Evolutionary conservation across 352 stramenopile species (phyloP).

Genomic region (Phytophthora sojae): DNA sequence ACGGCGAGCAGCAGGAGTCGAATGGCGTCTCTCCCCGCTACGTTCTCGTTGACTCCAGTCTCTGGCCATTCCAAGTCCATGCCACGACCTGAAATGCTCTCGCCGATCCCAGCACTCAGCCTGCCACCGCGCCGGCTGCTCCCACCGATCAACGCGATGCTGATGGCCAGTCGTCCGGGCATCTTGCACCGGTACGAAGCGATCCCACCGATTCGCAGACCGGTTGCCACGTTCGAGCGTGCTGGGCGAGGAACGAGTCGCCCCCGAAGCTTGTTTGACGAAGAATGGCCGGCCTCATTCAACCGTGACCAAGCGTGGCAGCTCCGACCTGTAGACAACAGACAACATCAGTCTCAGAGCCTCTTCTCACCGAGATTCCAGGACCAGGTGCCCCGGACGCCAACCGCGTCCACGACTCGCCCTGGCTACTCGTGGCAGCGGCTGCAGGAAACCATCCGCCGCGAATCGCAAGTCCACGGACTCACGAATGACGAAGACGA

Average conservation of each 20-base stretch:
- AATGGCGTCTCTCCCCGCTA: slow-evolving; percentile 11
- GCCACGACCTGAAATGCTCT: slow-evolving; percentile 27
- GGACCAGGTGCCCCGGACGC: slow-evolving; percentile 7
- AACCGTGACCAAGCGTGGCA: slow-evolving; percentile 3
- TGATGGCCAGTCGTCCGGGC: slow-evolving; percentile 34
- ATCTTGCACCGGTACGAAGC: slow-evolving; percentile 26
- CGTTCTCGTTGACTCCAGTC: slow-evolving; percentile 16
- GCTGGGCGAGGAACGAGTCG: not conserved
- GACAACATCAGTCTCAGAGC: not conserved
- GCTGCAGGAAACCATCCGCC: slow-evolving; percentile 76
- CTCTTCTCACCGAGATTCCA: not conserved
- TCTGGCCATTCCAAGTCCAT: slow-evolving; percentile 15
- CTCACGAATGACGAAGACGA: slow-evolving; percentile 57
- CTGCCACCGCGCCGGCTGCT: slow-evolving; percentile 40
- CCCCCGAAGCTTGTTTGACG: slow-evolving; percentile 6
- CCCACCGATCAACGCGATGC: slow-evolving; percentile 41
- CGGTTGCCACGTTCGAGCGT: slow-evolving; percentile 21
- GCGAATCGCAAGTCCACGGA: slow-evolving; percentile 70
- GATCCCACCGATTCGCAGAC: slow-evolving; percentile 42
- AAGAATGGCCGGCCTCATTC: slow-evolving; percentile 15
- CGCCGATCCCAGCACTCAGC: slow-evolving; percentile 34
- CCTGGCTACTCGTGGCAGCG: slow-evolving; percentile 80
- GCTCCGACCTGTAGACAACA: slow-evolving; percentile 1
- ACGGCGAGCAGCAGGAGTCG: slow-evolving; percentile 26
- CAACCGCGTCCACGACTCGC: slow-evolving; percentile 23